phyloP scores from a whole-genome alignment of 2,329 filamentous ascomycete genomes.

The Graphium sp. region DNA sequence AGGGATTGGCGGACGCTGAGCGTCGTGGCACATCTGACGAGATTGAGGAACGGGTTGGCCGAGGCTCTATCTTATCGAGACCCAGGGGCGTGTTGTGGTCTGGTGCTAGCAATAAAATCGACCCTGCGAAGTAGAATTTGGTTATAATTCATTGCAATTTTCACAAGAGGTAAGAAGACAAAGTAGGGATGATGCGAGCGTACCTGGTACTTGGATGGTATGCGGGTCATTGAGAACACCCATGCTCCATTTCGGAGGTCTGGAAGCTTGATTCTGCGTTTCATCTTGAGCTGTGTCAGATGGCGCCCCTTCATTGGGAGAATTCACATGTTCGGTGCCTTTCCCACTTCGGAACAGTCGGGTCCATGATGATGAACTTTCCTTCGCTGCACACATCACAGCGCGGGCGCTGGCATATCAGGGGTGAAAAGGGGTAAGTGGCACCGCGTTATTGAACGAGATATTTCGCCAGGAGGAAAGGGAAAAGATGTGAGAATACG shows the following conservation, averaged over 20 bases:
- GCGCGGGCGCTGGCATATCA: too few relatives aligned
- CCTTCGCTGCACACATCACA: too few relatives aligned
- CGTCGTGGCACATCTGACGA: too few relatives aligned
- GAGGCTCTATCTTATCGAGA: too few relatives aligned
- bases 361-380: conserved; percentile 1
- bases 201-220: conserved; percentile 80
- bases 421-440: neutral
- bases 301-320: neutral
- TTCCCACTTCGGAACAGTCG: neutral
- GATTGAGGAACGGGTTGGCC: too few relatives aligned
- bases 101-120: conserved; percentile 36
- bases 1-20: too few relatives aligned
- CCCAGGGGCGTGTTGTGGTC: conserved; percentile 43
- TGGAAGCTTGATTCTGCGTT: conserved; percentile 1
- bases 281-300: neutral
- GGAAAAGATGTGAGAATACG: neutral
- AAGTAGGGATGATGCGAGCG: conserved; percentile 8
- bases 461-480: neutral
- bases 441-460: neutral
- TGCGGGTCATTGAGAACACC: conserved; percentile 70
- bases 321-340: neutral
- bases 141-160: neutral
- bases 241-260: conserved; percentile 37
- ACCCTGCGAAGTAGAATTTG: conserved; percentile 22
- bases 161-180: neutral